Base-by-base conservation (phyloP, 2,329 filamentous ascomycete species). In the Pseudofabraea citricarpa region DNA sequence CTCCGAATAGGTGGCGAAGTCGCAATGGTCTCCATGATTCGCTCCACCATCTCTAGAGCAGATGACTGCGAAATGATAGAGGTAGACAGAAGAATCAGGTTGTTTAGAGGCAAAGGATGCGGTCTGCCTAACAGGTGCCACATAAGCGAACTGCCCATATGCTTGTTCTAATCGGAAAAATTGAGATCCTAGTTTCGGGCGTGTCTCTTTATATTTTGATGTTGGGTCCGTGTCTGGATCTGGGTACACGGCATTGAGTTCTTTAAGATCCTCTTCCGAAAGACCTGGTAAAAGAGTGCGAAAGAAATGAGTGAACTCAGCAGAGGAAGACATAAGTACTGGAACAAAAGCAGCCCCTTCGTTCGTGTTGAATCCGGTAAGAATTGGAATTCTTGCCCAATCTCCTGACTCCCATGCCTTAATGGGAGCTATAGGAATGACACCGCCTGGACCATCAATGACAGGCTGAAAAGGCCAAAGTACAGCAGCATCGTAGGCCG, bases 361-460 rank as follows among this genome's bases (percentile, higher is more conserved):
- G 55, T 87, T 81, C 29, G 78, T 76, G 61, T 81, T 83, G 67
- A 81, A 88, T 6, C 84, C 84, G 0, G 82, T 86, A 38, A 89
- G 64, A 38, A 88, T 72, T 6, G 81, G 78, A 6, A 83, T 68
- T 49, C 71, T 70, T 51, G 81, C 69, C 58, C 72, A 77, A 13
- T 66, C 60, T 1, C 72, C 67, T 1, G 71, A 64, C 20, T 67
- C 59, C 79, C 79, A 84, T n/a, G 73, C 70, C n/a, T 71, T 65
- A 10, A 83, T 68, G 3, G 83, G 83, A 9, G 74, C 64, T 20
- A 72, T 67, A 2, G 72, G 68, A 41, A 87, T 78, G 12, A 82
- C 60, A 10, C 75, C 72, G 4, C 59, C 64, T 12, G 60, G 55
- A 1, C 74, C 73, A 55, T 85, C 82, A 44, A 87, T 75, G 26